A percentile compares a stretch with the other conserved stretches of the same genome.
These are phyloP conservation scores for Candida montana DNA, from an alignment of 805 yeast genomes.

Conservation along the genomic window DNA sequence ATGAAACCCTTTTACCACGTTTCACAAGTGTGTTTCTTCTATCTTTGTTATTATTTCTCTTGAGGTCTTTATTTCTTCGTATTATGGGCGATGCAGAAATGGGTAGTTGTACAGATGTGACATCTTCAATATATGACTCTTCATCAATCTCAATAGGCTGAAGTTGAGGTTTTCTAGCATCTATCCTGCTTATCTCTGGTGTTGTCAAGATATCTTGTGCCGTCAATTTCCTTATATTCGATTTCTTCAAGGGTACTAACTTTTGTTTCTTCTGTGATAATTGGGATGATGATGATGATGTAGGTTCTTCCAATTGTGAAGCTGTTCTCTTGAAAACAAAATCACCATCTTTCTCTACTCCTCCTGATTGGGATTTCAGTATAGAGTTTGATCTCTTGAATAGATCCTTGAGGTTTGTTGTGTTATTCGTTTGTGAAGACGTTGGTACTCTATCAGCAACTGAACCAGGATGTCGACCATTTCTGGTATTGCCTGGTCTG, in stretches of 20 bases:
- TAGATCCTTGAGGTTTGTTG: conserved; percentile 21
- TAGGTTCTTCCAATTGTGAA: conserved; percentile 7
- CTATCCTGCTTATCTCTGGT: conserved; percentile 11
- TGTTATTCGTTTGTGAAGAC: conserved; percentile 13
- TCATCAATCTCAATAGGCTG: not conserved
- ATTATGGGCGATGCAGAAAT: conserved; percentile 34
- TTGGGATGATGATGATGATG: not conserved
- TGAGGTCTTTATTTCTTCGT: conserved; percentile 30
- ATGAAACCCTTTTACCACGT: conserved; percentile 68
- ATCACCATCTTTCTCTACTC: conserved; percentile 18
- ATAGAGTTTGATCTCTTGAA: conserved; percentile 16
- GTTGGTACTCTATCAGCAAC: conserved; percentile 10
- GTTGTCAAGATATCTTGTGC: conserved; percentile 20
- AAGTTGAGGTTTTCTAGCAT: not conserved
- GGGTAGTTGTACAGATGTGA: conserved; percentile 27
- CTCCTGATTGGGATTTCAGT: conserved; percentile 9
- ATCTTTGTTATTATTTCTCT: conserved; percentile 21
- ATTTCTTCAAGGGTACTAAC: not conserved
- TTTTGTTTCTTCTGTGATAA: not conserved
- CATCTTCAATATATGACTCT: conserved; percentile 19
- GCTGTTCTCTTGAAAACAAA: conserved; percentile 19
- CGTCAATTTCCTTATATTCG: conserved; percentile 8
- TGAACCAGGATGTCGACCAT: conserved; percentile 14
- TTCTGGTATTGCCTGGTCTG: not conserved
- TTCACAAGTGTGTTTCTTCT: conserved; percentile 49